Evolutionary conservation across 2,329 filamentous ascomycete species (phyloP), one percentile per base, ranked within the genome.

Genomic region (Alternaria sp.): DNA sequence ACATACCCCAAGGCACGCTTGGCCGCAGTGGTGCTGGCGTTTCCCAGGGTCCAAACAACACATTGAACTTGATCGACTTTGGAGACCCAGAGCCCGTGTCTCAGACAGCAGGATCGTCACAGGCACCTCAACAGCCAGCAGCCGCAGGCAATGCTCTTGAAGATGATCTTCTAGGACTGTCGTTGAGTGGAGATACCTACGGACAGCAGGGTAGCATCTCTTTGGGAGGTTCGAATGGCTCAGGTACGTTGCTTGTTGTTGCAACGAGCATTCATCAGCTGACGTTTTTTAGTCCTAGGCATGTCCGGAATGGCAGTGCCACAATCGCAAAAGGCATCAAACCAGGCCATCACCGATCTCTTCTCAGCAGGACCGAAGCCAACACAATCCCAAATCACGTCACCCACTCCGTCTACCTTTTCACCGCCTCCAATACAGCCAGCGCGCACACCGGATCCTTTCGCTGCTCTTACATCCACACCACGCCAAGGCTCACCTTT

Each of bases 1-100:
- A 89, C 77, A 91, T 98, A 67, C 92, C 93, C 7, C 90, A 92
- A 74, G 93, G 94, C 28, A 94, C 91, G 14, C 85, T 92, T 51
- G 87, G 90, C 11, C 89, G 87, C 25, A 90, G 86, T 62, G 83
- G 83, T 51, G 87, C 88, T 60, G 85, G 87, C 64, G 84, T 90
- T 48, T 83, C 85, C 69, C 87, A 89, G 81, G 87, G 90, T 70
- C 85, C 87, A 7, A 85, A 89, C 67, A 89, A 93, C 71, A 94
- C 97, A 78, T 81, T 97, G 22, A 98, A 95, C 5, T 82, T 99
- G 65, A 99, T 99, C 73, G 95, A 99, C 76, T 94, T 99, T 72
- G 92, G 91, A 62, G 90, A 83, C 10, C 84, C 87, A 59, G 85
- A 88, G 16, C 88, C 89, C 40, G 62, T 74, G 28, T 66, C 75